A percentile compares a stretch with the other conserved stretches of the same genome.
Conservation (phyloP, 2,329 filamentous ascomycete species). For the Tolypocladium inflatum region DNA sequence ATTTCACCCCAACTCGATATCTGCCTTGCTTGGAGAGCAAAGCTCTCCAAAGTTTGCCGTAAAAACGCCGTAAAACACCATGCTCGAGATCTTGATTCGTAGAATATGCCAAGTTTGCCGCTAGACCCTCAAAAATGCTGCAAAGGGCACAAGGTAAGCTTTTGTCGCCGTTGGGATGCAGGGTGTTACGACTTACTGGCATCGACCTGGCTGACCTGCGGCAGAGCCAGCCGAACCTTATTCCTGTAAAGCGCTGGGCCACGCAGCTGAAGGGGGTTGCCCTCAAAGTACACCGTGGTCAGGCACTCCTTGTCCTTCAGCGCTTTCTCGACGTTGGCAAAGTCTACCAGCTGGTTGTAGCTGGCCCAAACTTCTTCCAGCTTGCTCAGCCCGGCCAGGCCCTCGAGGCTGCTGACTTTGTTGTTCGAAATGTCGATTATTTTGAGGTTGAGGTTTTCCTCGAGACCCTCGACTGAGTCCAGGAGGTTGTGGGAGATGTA, state of each 20-base stretch:
- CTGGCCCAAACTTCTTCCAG: conserved; percentile 93
- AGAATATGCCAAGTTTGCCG: not conserved
- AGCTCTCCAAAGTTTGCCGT: not conserved
- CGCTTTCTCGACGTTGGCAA: conserved; percentile 71
- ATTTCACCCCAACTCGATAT: not conserved
- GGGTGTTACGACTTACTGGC: conserved; percentile 63
- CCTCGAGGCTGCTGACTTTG: conserved; percentile 63
- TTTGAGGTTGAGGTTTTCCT: conserved; percentile 55
- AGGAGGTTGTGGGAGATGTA: conserved; percentile 96
- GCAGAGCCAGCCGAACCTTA: conserved; percentile 80
- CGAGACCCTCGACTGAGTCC: conserved; percentile 64
- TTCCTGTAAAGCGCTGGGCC: conserved; percentile 85
- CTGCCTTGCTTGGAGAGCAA: not conserved
- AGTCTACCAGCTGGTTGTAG: conserved; percentile 73
- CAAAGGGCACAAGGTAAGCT: not conserved
- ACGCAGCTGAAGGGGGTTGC: conserved; percentile 75
- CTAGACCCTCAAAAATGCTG: conserved; percentile 23
- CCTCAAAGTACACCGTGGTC: conserved; percentile 92
- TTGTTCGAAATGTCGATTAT: conserved; percentile 90
- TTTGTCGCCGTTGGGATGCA: not conserved
- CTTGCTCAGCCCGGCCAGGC: conserved; percentile 56
- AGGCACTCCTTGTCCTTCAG: conserved; percentile 70
- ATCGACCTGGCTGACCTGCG: conserved; percentile 88
- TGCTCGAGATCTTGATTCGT: not conserved
- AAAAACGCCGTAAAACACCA: conserved; percentile 4